phyloP scores from a whole-genome alignment of 768 basidiomycete genomes.

The Mycena belliarum region DNA sequence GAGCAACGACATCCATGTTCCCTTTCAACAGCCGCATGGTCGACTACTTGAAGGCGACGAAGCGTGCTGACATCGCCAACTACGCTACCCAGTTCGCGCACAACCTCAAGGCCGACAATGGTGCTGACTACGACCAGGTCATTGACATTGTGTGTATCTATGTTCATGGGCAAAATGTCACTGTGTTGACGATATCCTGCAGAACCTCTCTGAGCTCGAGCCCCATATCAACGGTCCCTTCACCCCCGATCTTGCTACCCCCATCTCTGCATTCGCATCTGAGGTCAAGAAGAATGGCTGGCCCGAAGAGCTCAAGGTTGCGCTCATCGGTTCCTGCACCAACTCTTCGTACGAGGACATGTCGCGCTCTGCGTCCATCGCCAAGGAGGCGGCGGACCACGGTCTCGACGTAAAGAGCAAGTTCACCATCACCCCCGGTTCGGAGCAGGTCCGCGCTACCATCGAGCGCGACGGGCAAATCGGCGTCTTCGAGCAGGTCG shows the following conservation, averaged over 20 bases:
- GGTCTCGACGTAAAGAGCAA: constrained; percentile 88
- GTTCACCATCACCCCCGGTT: constrained; percentile 98
- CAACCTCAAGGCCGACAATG: constrained; percentile 87
- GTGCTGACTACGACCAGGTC: constrained; percentile 89
- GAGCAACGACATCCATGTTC: constrained; percentile 98
- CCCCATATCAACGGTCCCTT: constrained; percentile 99
- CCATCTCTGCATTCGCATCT: constrained; percentile 91
- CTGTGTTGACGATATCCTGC: neutral
- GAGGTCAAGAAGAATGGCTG: constrained; percentile 94
- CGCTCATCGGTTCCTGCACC: constrained; percentile 98
- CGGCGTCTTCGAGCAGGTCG: constrained; percentile 79
- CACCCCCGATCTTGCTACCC: constrained; percentile 99
- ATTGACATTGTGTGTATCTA: constrained; percentile 82
- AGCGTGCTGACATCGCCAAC: constrained; percentile 81
- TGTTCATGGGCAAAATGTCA: neutral
- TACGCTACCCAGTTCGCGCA: constrained; percentile 89
- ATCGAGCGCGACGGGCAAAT: constrained; percentile 97
- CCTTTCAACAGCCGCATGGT: constrained; percentile 96
- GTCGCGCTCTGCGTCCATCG: constrained; percentile 95
- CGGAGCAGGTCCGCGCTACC: constrained; percentile 97
- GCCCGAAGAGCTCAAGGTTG: constrained; percentile 97
- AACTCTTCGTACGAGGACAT: constrained; percentile 99
- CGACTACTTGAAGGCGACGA: constrained; percentile 93
- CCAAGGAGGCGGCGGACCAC: constrained; percentile 82
- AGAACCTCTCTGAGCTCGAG: constrained; percentile 96